Percentiles rank a stretch among this genome's conserved stretches.
Evolutionary conservation across 306 rosid species (phyloP).

Genomic region (Medicago lupulina): DNA sequence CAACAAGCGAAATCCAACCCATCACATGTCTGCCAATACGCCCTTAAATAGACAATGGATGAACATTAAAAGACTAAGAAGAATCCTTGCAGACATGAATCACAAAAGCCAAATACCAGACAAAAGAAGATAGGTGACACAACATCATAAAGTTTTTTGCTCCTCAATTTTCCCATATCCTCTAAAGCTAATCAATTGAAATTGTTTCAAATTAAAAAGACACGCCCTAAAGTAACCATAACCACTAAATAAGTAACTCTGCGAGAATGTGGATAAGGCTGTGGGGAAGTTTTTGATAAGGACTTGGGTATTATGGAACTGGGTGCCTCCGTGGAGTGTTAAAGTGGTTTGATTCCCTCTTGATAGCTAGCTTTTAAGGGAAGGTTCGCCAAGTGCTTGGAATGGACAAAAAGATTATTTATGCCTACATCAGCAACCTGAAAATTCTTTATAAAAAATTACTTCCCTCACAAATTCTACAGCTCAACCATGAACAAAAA

Average conservation of each 20-base stretch:
- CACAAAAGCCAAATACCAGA: neutral
- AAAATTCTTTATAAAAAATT: conserved; percentile 18
- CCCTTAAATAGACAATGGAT: neutral
- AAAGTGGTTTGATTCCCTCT: too few species aligned
- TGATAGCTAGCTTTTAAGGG: too few species aligned
- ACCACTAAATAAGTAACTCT: too few species aligned
- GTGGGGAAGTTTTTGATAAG: neutral
- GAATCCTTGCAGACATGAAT: neutral
- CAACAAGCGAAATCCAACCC: neutral
- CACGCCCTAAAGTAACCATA: neutral
- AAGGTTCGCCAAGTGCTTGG: too few species aligned
- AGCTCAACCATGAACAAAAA: conserved; percentile 11
- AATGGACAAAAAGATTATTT: conserved; percentile 10
- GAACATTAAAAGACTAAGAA: neutral
- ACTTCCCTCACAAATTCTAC: conserved; percentile 5
- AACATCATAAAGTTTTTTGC: neutral
- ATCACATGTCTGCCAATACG: neutral
- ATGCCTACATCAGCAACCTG: conserved; percentile 1
- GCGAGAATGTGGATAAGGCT: neutral
- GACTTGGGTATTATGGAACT: neutral
- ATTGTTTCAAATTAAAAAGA: too few species aligned
- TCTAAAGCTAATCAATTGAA: neutral
- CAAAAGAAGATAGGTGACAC: neutral
- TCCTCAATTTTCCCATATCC: neutral
- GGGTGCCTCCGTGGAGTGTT: neutral